Evolutionary conservation across 768 basidiomycete genomes (phyloP).

Genomic region (Agaricus bisporus): DNA sequence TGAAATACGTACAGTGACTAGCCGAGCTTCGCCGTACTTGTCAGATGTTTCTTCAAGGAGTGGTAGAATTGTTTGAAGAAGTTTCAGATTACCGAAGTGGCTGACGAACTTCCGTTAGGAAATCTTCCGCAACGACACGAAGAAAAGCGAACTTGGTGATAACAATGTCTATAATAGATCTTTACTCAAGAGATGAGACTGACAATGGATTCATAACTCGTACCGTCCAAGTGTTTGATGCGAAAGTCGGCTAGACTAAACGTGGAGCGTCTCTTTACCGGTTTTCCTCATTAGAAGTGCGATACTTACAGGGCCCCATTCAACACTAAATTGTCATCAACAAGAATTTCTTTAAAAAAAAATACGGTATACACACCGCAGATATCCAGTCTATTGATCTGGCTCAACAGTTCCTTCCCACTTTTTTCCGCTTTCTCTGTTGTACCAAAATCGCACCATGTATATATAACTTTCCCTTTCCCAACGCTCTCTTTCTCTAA

Average conservation of each 20-base stretch:
- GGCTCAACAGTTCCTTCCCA: constrained; percentile 35
- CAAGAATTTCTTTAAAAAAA: not conserved
- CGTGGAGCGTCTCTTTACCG: not conserved
- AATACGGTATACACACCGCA: constrained; percentile 27
- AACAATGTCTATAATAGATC: not conserved
- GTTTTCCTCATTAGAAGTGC: not conserved
- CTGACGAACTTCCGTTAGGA: not conserved
- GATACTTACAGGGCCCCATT: constrained; percentile 3
- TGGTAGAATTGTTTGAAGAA: constrained; percentile 2
- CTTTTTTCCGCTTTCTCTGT: constrained; percentile 32
- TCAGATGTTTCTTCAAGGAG: constrained; percentile 7
- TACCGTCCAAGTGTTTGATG: constrained; percentile 1
- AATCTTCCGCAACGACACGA: not conserved
- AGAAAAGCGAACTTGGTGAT: not conserved
- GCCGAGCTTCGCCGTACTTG: constrained; percentile 6
- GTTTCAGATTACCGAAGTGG: constrained; percentile 9
- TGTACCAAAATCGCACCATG: constrained; percentile 40
- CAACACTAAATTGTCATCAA: not conserved
- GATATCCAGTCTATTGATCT: constrained; percentile 43
- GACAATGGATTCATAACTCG: not conserved
- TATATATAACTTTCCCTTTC: constrained; percentile 35
- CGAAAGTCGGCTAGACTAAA: not conserved
- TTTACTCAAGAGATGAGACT: not conserved
- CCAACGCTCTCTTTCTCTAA: constrained; percentile 35
- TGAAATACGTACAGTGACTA: not conserved